phyloP scores from a whole-genome alignment of 2,329 filamentous ascomycete genomes.

The Cyphellophora europaea region DNA sequence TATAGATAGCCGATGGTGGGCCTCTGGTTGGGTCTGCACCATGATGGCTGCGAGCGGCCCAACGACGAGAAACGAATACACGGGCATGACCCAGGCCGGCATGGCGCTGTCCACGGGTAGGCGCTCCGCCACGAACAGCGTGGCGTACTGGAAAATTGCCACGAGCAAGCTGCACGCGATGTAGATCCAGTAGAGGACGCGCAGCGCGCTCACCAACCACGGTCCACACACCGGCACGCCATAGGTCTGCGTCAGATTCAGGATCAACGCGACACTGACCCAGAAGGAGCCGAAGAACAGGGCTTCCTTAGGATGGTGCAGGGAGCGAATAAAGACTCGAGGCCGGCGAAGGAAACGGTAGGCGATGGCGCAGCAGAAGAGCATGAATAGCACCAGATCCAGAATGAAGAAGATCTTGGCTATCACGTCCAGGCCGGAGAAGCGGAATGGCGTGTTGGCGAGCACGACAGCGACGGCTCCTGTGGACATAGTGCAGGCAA shows the following conservation, averaged over 20 bases:
- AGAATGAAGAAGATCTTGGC: conserved; percentile 58
- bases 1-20: conserved; percentile 46
- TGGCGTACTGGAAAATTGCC: conserved; percentile 58
- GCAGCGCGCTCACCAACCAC: conserved; percentile 48
- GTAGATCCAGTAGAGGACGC: conserved; percentile 62
- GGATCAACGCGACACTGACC: conserved; percentile 56
- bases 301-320: conserved; percentile 56
- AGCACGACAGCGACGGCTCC: conserved; percentile 61
- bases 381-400: conserved; percentile 55
- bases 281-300: conserved; percentile 67
- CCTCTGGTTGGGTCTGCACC: conserved; percentile 47
- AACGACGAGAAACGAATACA: conserved; percentile 66
- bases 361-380: conserved; percentile 45
- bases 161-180: conserved; percentile 48
- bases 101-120: conserved; percentile 58
- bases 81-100: conserved; percentile 64
- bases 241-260: conserved; percentile 57
- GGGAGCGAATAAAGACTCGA: conserved; percentile 41
- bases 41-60: conserved; percentile 63
- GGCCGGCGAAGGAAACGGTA: conserved; percentile 53
- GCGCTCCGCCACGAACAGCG: conserved; percentile 50
- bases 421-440: conserved; percentile 53
- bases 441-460: conserved; percentile 49
- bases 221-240: conserved; percentile 48
- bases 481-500: conserved; percentile 64